phyloP scores from a whole-genome alignment of 2,329 filamentous ascomycete genomes.

The Colletotrichum melonis region DNA sequence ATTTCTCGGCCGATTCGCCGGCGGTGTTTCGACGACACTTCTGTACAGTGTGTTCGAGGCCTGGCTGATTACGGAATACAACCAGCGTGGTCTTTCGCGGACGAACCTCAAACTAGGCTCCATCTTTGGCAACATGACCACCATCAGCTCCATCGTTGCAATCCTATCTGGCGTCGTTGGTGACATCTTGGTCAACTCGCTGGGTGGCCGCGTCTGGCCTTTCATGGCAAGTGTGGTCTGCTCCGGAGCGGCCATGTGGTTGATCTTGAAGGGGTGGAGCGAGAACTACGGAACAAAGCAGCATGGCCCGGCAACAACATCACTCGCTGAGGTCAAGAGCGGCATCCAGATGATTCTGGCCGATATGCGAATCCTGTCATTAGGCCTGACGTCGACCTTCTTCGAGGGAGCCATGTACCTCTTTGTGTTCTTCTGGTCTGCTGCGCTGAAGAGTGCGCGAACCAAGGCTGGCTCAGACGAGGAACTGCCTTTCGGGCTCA shows the following conservation, averaged over 20 bases:
- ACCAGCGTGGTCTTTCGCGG: conserved; percentile 55
- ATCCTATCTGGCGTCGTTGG: conserved; percentile 64
- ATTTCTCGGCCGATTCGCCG: conserved; percentile 64
- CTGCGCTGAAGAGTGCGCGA: conserved; percentile 60
- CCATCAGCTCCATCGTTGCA: conserved; percentile 65
- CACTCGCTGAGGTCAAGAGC: conserved; percentile 36
- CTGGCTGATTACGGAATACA: conserved; percentile 70
- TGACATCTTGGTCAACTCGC: conserved; percentile 59
- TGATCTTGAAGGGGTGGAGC: conserved; percentile 57
- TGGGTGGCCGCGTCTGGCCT: conserved; percentile 62
- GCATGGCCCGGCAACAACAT: conserved; percentile 8
- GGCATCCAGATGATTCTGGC: conserved; percentile 42
- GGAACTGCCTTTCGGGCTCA: conserved; percentile 57
- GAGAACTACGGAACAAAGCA: conserved; percentile 43
- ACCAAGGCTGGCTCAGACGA: conserved; percentile 41
- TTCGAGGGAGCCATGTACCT: conserved; percentile 73
- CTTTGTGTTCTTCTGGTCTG: conserved; percentile 73
- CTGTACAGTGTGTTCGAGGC: conserved; percentile 70
- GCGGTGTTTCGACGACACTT: conserved; percentile 67
- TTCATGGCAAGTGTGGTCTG: conserved; percentile 59
- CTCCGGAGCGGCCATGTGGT: conserved; percentile 54
- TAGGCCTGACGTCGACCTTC: conserved; percentile 64
- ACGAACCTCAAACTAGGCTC: conserved; percentile 55
- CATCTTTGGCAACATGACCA: conserved; percentile 65
- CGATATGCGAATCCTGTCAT: conserved; percentile 61